Conservation (phyloP, 2,329 filamentous ascomycete genomes). For the Colletotrichum acutatum region DNA sequence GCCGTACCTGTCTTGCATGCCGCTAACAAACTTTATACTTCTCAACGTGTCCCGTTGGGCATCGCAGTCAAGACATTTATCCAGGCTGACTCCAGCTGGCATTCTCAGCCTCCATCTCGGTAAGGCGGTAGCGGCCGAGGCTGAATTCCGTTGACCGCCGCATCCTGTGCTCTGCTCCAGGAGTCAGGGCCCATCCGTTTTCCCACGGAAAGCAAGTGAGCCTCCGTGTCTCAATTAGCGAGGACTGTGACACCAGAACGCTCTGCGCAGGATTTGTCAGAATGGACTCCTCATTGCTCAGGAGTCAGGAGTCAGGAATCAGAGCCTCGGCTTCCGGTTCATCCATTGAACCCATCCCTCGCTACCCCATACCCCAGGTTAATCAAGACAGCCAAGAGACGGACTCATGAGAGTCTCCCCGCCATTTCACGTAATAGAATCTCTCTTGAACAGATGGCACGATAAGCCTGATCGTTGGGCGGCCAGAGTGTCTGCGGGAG, state of each 20-base stretch:
- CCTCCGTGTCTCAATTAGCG: not conserved
- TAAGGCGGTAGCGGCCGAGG: not conserved
- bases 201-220: not conserved
- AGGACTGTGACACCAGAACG: not conserved
- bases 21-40: not conserved
- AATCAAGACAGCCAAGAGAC: not conserved
- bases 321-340: not conserved
- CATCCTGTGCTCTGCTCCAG: not conserved
- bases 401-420: not conserved
- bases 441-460: not conserved
- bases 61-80: not conserved
- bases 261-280: conserved; percentile 1
- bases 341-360: not conserved
- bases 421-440: conserved; percentile 9
- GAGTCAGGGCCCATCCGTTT: not conserved
- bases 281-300: not conserved
- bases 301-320: no score
- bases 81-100: not conserved
- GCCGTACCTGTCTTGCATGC: not conserved
- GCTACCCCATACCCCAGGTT: conserved; percentile 22
- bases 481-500: conserved; percentile 7
- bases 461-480: not conserved
- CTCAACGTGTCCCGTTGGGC: not conserved
- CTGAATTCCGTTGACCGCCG: not conserved
- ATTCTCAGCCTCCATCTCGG: not conserved